Evolutionary conservation across 2,329 filamentous ascomycete species (phyloP).

Genomic region (Neoascochyta sp.): DNA sequence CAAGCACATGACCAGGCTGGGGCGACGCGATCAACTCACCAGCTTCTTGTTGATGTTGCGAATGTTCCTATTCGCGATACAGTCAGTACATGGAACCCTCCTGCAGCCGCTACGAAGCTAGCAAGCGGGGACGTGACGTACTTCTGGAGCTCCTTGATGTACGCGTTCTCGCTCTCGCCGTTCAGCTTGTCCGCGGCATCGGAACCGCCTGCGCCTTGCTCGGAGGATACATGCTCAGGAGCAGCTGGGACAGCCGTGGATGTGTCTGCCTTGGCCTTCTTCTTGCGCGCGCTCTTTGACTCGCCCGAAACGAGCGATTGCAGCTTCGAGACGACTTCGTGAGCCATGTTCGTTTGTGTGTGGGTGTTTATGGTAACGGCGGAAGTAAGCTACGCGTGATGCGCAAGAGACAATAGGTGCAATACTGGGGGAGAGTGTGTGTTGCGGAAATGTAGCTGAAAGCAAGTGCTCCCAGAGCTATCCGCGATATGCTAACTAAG

Average conservation of each 20-base stretch:
- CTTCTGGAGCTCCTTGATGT: conserved; percentile 89
- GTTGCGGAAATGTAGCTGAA: too few species aligned
- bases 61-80: conserved; percentile 61
- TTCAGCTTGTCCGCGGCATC: conserved; percentile 46
- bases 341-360: conserved; percentile 32
- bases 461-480: too few species aligned
- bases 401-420: conserved; percentile 2
- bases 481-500: too few species aligned
- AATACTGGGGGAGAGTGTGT: background rate
- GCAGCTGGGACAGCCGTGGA: conserved; percentile 44
- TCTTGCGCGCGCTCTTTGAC: conserved; percentile 53
- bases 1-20: conserved; percentile 3
- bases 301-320: conserved; percentile 56
- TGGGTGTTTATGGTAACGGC: conserved; percentile 8
- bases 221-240: conserved; percentile 33
- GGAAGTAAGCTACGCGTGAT: conserved; percentile 12
- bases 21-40: conserved; percentile 52
- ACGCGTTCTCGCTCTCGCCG: conserved; percentile 69
- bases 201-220: conserved; percentile 28
- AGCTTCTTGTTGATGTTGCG: conserved; percentile 94
- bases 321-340: conserved; percentile 62
- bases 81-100: conserved; percentile 14
- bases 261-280: conserved; percentile 46
- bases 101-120: conserved; percentile 2
- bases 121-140: conserved; percentile 46